Conservation (phyloP, 1,284 basidiomycete genomes). For the Thelephora terrestris region DNA sequence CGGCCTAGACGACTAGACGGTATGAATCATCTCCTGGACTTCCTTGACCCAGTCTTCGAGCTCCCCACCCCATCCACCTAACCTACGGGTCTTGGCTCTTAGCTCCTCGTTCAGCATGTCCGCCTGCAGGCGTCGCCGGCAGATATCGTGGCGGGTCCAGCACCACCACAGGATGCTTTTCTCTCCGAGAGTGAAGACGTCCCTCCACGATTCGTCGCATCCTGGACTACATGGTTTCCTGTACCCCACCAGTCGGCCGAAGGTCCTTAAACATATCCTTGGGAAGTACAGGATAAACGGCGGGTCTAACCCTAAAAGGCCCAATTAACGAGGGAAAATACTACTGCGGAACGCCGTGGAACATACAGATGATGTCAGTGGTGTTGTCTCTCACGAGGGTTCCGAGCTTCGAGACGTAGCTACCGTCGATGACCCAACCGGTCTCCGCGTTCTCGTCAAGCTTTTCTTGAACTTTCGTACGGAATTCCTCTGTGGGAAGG, state of each 20-base stretch:
- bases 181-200: constrained; percentile 37
- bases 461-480: constrained; percentile 10
- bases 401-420: constrained; percentile 12
- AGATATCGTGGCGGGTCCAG: constrained; percentile 30
- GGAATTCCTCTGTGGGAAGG: constrained; percentile 13
- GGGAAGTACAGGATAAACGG: constrained; percentile 50
- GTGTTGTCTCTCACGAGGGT: constrained; percentile 27
- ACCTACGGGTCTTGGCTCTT: constrained; percentile 18
- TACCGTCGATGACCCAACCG: constrained; percentile 23
- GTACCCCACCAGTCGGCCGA: constrained; percentile 35
- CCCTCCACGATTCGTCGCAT: constrained; percentile 34
- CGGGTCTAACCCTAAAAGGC: constrained; percentile 47
- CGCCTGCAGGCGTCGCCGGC: constrained; percentile 16
- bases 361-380: constrained; percentile 54
- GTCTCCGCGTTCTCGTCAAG: constrained; percentile 8
- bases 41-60: constrained; percentile 15
- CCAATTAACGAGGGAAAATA: not conserved
- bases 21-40: constrained; percentile 12
- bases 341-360: not conserved
- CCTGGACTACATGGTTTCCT: constrained; percentile 37
- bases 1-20: not conserved
- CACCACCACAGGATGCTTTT: constrained; percentile 50
- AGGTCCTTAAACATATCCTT: constrained; percentile 40
- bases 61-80: constrained; percentile 23
- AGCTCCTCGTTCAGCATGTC: constrained; percentile 12